phyloP scores from a whole-genome alignment of 768 basidiomycete genomes.

The Tricholoma sp. region DNA sequence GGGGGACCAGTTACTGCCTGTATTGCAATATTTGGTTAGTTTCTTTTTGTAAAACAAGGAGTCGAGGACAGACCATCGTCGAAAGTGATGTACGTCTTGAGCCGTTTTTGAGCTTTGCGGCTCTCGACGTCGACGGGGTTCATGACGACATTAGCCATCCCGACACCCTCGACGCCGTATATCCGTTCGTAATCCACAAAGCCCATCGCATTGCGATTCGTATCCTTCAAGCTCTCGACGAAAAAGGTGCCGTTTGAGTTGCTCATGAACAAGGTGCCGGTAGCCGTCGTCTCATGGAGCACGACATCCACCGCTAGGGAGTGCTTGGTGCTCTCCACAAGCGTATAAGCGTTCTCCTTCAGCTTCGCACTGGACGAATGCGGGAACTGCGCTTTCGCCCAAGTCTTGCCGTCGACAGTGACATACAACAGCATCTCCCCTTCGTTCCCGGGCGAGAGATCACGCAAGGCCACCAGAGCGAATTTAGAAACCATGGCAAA shows the following conservation, averaged over 20 bases:
- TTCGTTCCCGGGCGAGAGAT: slow-evolving; percentile 43
- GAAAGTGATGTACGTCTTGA: slow-evolving; percentile 82
- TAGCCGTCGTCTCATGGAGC: slow-evolving; percentile 52
- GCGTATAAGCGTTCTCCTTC: slow-evolving; percentile 91
- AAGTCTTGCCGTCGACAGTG: slow-evolving; percentile 72
- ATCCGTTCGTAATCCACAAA: slow-evolving; percentile 92
- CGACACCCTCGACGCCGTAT: slow-evolving; percentile 85
- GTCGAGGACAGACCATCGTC: slow-evolving; percentile 61
- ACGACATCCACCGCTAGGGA: slow-evolving; percentile 94
- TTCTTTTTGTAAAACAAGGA: too few species aligned
- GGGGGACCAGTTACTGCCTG: slow-evolving; percentile 69
- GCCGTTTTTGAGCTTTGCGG: slow-evolving; percentile 58
- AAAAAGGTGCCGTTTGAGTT: slow-evolving; percentile 97
- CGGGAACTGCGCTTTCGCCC: slow-evolving; percentile 91
- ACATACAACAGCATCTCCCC: slow-evolving; percentile 87
- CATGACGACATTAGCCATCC: slow-evolving; percentile 80
- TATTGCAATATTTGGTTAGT: too few species aligned
- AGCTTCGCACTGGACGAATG: slow-evolving; percentile 77
- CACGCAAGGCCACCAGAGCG: slow-evolving; percentile 85
- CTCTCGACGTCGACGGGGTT: slow-evolving; percentile 84
- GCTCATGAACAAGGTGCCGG: slow-evolving; percentile 92
- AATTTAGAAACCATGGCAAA: slow-evolving; percentile 92
- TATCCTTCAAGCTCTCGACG: slow-evolving; percentile 84
- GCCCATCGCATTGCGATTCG: slow-evolving; percentile 83
- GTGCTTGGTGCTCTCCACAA: slow-evolving; percentile 90